Evolutionary conservation across 192 early-diverging fungal genomes (phyloP).

Genomic region (Mortierella hygrophila): DNA sequence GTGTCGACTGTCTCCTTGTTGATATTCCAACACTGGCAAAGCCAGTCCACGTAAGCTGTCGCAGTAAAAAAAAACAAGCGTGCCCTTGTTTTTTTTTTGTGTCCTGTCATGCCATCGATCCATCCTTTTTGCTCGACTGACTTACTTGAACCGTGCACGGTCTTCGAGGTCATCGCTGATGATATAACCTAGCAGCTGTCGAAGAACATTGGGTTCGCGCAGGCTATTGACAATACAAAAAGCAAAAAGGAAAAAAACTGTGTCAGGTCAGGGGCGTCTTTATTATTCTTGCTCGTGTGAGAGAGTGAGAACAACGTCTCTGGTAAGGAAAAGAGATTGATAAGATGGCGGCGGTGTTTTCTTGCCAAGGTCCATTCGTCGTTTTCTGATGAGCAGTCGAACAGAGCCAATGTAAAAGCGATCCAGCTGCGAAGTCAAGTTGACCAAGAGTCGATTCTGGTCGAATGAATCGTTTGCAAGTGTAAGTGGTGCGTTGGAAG

Average conservation of each 20-base stretch:
- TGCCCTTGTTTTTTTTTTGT: background rate
- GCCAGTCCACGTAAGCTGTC: background rate
- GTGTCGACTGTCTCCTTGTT: background rate
- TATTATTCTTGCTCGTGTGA: background rate
- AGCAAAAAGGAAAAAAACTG: background rate
- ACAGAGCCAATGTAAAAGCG: background rate
- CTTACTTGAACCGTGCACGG: slow-evolving; percentile 78
- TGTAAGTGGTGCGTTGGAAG: too few species aligned
- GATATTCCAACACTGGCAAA: background rate
- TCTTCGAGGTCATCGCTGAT: slow-evolving; percentile 86
- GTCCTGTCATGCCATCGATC: background rate
- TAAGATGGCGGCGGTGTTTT: slow-evolving; percentile 19
- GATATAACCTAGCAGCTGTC: slow-evolving; percentile 84
- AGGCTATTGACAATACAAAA: slow-evolving; percentile 64
- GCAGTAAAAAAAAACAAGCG: background rate
- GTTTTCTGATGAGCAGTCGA: background rate
- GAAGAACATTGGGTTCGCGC: slow-evolving; percentile 76
- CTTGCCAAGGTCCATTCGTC: slow-evolving; percentile 36
- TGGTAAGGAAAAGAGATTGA: background rate
- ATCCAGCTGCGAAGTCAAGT: background rate
- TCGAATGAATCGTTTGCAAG: background rate
- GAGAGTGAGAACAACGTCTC: background rate
- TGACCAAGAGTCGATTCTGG: background rate
- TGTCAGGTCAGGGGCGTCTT: background rate
- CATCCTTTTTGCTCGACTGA: slow-evolving; percentile 3